Percentiles rank a stretch among this genome's conserved stretches.
These are phyloP conservation scores for Fraxinus sp. DNA, from an alignment of 305 asterid species.

Conservation along the genomic window DNA sequence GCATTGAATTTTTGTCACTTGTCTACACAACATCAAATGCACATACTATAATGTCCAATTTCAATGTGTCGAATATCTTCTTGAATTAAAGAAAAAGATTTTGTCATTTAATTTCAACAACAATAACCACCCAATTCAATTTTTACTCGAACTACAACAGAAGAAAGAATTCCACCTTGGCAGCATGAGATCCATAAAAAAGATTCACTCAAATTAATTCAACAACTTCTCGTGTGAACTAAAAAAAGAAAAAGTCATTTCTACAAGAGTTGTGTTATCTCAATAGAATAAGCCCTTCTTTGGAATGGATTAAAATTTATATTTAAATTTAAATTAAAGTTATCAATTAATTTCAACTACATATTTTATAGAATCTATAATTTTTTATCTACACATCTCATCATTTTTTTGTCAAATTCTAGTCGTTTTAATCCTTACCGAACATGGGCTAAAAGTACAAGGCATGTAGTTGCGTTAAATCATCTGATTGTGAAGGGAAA, in stretches of 20 bases:
- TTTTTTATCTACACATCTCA: not conserved
- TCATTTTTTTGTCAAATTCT: too few relatives aligned
- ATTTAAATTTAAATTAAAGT: too few relatives aligned
- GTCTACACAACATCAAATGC: not conserved
- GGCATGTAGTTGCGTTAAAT: too few relatives aligned
- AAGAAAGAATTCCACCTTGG: slow-evolving; percentile 38
- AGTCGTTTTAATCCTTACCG: too few relatives aligned
- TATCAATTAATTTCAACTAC: too few relatives aligned
- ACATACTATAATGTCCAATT: slow-evolving; percentile 6
- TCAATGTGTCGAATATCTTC: slow-evolving; percentile 4
- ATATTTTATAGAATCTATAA: too few relatives aligned
- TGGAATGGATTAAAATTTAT: too few relatives aligned
- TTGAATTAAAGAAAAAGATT: not conserved
- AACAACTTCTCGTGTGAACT: not conserved
- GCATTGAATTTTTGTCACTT: not conserved
- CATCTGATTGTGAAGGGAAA: not conserved
- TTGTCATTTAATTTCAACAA: slow-evolving; percentile 20
- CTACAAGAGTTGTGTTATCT: not conserved
- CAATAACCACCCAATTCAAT: slow-evolving; percentile 14
- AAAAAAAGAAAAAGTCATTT: too few relatives aligned
- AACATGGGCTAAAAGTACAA: too few relatives aligned
- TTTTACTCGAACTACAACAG: slow-evolving; percentile 29
- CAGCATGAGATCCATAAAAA: slow-evolving; percentile 12
- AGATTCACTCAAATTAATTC: not conserved
- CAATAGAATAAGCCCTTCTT: not conserved